Conservation (phyloP, 2,329 filamentous ascomycete genomes). For the Alternaria viburni region DNA sequence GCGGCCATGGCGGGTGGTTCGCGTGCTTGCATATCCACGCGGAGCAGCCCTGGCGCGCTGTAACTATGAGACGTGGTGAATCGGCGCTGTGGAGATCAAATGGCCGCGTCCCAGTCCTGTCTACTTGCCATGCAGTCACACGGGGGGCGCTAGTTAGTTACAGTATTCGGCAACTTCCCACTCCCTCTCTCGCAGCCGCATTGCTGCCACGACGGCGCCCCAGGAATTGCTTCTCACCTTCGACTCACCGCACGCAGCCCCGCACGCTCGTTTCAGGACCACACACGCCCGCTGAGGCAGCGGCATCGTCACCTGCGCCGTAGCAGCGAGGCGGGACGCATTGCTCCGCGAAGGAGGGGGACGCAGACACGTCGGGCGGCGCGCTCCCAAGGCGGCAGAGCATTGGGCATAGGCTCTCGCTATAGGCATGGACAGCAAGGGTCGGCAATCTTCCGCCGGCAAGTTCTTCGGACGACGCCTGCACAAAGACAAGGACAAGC, state of each 20-base stretch:
- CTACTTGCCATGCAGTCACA: slow-evolving; percentile 2
- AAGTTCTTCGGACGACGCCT: slow-evolving; percentile 84
- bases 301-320: not conserved
- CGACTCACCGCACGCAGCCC: slow-evolving; percentile 7
- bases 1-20: slow-evolving; percentile 14
- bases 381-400: slow-evolving; percentile 12
- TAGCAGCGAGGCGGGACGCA: not conserved
- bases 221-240: slow-evolving; percentile 1
- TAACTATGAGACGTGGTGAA: not conserved
- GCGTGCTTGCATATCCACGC: slow-evolving; percentile 14
- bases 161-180: slow-evolving; percentile 26
- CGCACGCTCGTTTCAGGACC: slow-evolving; percentile 21
- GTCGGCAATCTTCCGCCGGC: slow-evolving; percentile 79
- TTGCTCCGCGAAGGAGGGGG: slow-evolving; percentile 3
- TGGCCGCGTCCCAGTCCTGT: not conserved
- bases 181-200: slow-evolving; percentile 17
- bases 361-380: slow-evolving; percentile 17
- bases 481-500: slow-evolving; percentile 70
- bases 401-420: slow-evolving; percentile 18
- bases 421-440: slow-evolving; percentile 68
- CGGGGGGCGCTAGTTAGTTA: slow-evolving; percentile 10
- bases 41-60: slow-evolving; percentile 5
- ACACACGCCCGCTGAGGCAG: not conserved
- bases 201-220: slow-evolving; percentile 15
- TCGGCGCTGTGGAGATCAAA: not conserved